These are phyloP conservation scores for Hygrocybe coccinea DNA, from an alignment of 768 basidiomycete species.

Conservation along the genomic window DNA sequence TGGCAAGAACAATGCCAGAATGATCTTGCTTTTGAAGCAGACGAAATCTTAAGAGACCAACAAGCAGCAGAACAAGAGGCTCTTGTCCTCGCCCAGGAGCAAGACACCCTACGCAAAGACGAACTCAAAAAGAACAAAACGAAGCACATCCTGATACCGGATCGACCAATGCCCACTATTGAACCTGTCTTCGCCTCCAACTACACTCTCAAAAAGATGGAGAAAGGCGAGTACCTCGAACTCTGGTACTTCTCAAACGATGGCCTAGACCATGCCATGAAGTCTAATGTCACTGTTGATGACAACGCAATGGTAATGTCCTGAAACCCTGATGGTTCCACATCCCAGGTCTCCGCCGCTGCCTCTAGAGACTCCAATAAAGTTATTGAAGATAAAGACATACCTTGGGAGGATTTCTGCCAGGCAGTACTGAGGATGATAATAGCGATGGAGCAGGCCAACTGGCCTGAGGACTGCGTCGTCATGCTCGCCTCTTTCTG, in stretches of 20 bases:
- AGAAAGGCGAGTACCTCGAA: not conserved
- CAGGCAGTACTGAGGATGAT: not conserved
- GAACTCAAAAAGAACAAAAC: slow-evolving; percentile 2
- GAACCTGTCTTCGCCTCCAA: not conserved
- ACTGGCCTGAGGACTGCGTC: not conserved
- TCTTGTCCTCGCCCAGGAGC: not conserved
- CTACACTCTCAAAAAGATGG: not conserved
- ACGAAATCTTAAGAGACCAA: not conserved
- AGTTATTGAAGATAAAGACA: slow-evolving; percentile 1
- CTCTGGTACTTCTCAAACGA: not conserved
- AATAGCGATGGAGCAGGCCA: not conserved
- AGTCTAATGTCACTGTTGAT: not conserved
- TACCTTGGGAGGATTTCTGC: slow-evolving; percentile 1
- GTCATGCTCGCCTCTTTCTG: slow-evolving; percentile 4
- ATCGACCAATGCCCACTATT: not conserved
- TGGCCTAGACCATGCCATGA: not conserved
- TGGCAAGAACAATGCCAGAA: not conserved
- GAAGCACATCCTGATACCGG: slow-evolving; percentile 2
- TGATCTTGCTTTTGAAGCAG: not conserved
- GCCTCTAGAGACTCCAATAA: not conserved
- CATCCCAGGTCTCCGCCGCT: not conserved
- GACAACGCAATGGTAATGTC: not conserved
- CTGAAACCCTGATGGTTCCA: not conserved
- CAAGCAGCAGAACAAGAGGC: not conserved
- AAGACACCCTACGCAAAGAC: not conserved